Evolutionary conservation across 2,329 filamentous ascomycete species (phyloP).

Genomic region (Coleophoma eucalyptorum): DNA sequence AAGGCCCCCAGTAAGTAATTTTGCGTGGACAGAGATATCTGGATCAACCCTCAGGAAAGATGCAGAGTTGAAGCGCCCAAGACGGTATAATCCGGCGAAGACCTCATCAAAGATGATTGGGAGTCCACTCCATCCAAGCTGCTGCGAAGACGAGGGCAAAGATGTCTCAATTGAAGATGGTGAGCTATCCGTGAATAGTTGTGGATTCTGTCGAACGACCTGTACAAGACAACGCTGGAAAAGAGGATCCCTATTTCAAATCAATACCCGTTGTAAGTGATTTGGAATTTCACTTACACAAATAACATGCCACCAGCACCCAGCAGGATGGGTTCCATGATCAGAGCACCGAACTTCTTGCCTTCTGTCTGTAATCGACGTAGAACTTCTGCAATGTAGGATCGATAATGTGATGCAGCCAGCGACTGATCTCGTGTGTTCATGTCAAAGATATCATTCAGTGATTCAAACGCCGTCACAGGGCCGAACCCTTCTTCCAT

Average conservation of each 20-base stretch:
- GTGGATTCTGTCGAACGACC: slow-evolving; percentile 56
- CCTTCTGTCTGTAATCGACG: slow-evolving; percentile 49
- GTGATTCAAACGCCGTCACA: slow-evolving; percentile 25
- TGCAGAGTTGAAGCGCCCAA: slow-evolving; percentile 68
- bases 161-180: slow-evolving; percentile 6
- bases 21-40: slow-evolving; percentile 79
- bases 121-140: slow-evolving; percentile 62
- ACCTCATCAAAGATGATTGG: slow-evolving; percentile 84
- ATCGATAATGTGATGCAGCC: slow-evolving; percentile 48
- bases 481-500: slow-evolving; percentile 13
- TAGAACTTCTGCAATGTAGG: slow-evolving; percentile 54
- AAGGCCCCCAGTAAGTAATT: slow-evolving; percentile 77
- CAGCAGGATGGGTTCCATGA: slow-evolving; percentile 77
- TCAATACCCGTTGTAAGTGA: neutral
- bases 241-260: slow-evolving; percentile 62
- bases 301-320: slow-evolving; percentile 84
- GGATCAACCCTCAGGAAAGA: slow-evolving; percentile 65
- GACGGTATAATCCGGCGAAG: slow-evolving; percentile 80
- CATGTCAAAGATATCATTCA: slow-evolving; percentile 60
- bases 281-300: slow-evolving; percentile 46
- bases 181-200: slow-evolving; percentile 17
- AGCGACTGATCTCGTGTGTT: slow-evolving; percentile 39
- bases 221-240: slow-evolving; percentile 72
- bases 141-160: slow-evolving; percentile 3
- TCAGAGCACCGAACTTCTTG: slow-evolving; percentile 69